Percentiles rank a stretch among this genome's conserved stretches.
phyloP scores from a whole-genome alignment of 2,329 filamentous ascomycete species.

The Paraconiothyrium sp. region DNA sequence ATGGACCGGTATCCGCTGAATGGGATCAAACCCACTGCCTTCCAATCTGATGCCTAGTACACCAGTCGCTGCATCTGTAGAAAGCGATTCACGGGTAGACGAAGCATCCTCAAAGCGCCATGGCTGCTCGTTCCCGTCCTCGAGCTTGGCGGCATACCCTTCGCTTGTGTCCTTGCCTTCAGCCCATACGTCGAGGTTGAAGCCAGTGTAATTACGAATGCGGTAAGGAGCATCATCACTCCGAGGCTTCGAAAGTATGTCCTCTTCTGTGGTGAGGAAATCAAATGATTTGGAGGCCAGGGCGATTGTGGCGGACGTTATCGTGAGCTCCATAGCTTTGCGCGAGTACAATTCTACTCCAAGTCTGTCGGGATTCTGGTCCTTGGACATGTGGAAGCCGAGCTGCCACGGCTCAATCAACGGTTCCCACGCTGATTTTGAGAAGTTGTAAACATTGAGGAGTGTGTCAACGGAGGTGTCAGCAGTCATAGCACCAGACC shows the following conservation, averaged over 20 bases:
- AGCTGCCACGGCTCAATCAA: slow-evolving; percentile 95
- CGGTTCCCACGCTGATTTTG: slow-evolving; percentile 98
- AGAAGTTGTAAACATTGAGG: slow-evolving; percentile 98
- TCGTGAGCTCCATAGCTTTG: slow-evolving; percentile 88
- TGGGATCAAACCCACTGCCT: slow-evolving; percentile 90
- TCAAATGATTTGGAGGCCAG: slow-evolving; percentile 91
- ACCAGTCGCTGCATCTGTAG: slow-evolving; percentile 81
- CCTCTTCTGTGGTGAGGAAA: slow-evolving; percentile 87
- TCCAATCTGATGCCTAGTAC: slow-evolving; percentile 86
- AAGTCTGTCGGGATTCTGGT: slow-evolving; percentile 77
- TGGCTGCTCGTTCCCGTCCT: slow-evolving; percentile 88
- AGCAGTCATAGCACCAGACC: slow-evolving; percentile 86
- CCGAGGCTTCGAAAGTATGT: slow-evolving; percentile 91
- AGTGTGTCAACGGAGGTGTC: slow-evolving; percentile 93
- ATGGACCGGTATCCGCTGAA: slow-evolving; percentile 87
- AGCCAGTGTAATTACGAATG: slow-evolving; percentile 95
- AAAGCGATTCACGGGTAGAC: slow-evolving; percentile 92
- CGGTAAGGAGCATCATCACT: slow-evolving; percentile 91
- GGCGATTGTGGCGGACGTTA: slow-evolving; percentile 94
- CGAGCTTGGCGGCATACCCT: slow-evolving; percentile 77
- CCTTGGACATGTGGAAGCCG: slow-evolving; percentile 86
- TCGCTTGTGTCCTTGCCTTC: slow-evolving; percentile 76
- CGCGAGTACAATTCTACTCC: slow-evolving; percentile 88
- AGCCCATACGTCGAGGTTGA: slow-evolving; percentile 81
- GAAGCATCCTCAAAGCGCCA: slow-evolving; percentile 98